Base-by-base conservation (phyloP, 2,329 filamentous ascomycete genomes). In the Colletotrichum sp. region DNA sequence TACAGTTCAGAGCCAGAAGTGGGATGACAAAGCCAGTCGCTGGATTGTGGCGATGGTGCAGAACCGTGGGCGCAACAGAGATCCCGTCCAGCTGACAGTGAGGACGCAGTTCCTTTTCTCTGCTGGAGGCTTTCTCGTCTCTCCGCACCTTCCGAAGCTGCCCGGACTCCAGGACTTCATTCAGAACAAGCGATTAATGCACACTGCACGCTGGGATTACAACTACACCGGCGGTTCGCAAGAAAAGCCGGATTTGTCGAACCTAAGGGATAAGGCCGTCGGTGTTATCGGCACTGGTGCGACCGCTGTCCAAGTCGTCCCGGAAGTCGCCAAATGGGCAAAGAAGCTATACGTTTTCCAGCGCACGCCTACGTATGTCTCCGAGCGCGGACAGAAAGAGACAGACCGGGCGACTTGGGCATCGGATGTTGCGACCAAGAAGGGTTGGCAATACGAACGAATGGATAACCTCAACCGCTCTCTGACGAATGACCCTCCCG, bases 311-410 rank as follows among this genome's bases (percentile, higher is more conserved):
- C 87, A 88, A 77, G 84, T 83, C 2, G 79, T 89, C 0, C 87
- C 89, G 1, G 78, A 83, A n/a, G 79, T 91, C 0, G 88, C 86
- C 2, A 83, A 86, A 59, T 88, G 84, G 72, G 86, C 88, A 0
- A 86, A 88, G 64, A 82, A 90, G 30, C 79, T 91, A 2, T 89
- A 87, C 75, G 89, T 92, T 15, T 86, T 91, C 79, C 90, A 92
- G 79, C 87, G 90, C 5, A 92, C 90, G 2, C 89, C 89, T 6
- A 84, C 86, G 1, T 81, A 82, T 1, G 82, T 89, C 6, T 83
- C 83, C 21, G 76, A 78, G 16, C 86, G 87, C 6, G 83, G 78
- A 15, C 82, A 88, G 55, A 78, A 80, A 6, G 69, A 80, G 4
- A 90, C 86, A 0, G 85, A 44, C 81, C 81, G 0, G 81, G 83